Evolutionary conservation across 176 grass and related monocot species (phyloP).

Genomic region (Lolium multiflorum): DNA sequence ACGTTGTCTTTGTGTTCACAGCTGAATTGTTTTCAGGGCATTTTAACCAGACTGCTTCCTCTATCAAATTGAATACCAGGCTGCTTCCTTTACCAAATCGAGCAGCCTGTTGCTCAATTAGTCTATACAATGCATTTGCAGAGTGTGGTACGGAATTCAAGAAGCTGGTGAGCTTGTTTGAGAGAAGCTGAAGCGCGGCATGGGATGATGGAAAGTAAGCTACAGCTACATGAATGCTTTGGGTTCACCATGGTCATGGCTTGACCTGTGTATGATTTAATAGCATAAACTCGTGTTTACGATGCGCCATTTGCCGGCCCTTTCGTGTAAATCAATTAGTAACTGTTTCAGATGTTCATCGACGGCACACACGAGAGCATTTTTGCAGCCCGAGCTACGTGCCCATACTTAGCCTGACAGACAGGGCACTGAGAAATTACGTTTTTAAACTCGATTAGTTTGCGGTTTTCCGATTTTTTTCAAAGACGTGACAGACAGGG

Average conservation of each 20-base stretch:
- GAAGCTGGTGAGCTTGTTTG: not conserved
- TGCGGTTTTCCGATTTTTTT: too few species aligned
- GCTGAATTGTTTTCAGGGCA: not conserved
- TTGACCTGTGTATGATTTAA: not conserved
- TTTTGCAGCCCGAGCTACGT: too few species aligned
- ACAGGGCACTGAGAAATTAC: too few species aligned
- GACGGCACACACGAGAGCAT: not conserved
- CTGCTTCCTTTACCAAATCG: not conserved
- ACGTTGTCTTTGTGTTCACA: not conserved
- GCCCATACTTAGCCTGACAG: too few species aligned
- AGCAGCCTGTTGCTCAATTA: not conserved
- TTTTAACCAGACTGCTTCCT: not conserved
- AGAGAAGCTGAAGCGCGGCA: not conserved
- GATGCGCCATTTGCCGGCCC: not conserved
- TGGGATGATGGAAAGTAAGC: not conserved
- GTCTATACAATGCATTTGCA: not conserved
- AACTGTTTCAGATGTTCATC: not conserved
- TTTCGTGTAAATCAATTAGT: not conserved
- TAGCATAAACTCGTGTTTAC: not conserved
- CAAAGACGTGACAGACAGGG: too few species aligned
- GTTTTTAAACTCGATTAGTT: too few species aligned
- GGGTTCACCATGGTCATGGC: not conserved
- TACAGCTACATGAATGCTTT: not conserved
- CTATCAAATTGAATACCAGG: not conserved
- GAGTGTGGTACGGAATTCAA: not conserved